Evolutionary conservation across 495 filamentous ascomycete species (phyloP), one percentile per base, ranked within the genome.

Genomic region (Cryomyces minteri): DNA sequence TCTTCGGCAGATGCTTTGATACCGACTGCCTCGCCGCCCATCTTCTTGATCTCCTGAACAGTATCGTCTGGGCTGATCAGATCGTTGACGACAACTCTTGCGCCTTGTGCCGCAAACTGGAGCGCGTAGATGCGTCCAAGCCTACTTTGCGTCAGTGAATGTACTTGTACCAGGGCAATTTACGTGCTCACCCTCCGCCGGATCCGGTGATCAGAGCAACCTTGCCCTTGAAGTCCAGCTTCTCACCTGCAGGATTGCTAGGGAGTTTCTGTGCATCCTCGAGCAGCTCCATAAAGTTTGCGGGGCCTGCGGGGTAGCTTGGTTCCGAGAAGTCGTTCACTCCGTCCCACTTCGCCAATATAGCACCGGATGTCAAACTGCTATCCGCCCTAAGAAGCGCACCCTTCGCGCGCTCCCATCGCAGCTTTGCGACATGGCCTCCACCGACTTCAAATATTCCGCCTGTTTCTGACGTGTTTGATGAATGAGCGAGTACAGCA

Each of bases 1-100:
- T 98, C 87, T 63, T 94, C 88, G 52, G 84, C 88, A 38, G 80
- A 88, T 47, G 83, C 85, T 71, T 95, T 98, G 64, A 84, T 84
- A 48, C 84, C 85, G 41, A 86, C 84, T 11, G 92, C 90, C 67
- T 94, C 76, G 44, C 92, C 88, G 45, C 92, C 92, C 45, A 76
- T 48, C 66, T 86, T 80, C 63, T 81, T 76, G 62, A 98, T 98
- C 66, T 98, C 90, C 56, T 81, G 67, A 37, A 98, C 90, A 12
- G 88, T 84, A 39, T 74, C 70, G 55, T 94, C 90, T n/a, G 92
- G 92, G 68, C 96, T 80, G 39, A 82, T 73, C 1, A 98, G 70
- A 54, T 98, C 90, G 63, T 98, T 98, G 39, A 98, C 87, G 34
- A 98, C 88, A 12, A 98, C 74, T 30, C 78, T 77, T 40, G 90